These are phyloP conservation scores for Aquilaria yunnanensis DNA, from an alignment of 345 rosid genomes.

Conservation along the genomic window DNA sequence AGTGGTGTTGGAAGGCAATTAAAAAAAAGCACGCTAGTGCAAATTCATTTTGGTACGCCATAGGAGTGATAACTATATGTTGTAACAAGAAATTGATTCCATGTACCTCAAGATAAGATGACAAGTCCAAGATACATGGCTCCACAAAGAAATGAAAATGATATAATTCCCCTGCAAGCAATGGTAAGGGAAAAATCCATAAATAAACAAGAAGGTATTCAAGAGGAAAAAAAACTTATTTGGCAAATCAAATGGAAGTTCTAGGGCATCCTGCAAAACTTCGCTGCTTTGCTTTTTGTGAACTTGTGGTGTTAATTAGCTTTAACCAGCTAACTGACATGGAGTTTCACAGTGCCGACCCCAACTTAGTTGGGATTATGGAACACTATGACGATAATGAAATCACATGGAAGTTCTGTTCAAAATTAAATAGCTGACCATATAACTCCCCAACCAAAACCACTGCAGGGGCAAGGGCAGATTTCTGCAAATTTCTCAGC, in stretches of 20 bases:
- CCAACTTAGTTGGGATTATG: not conserved
- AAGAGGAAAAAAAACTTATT: not conserved
- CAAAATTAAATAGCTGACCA: slow-evolving; percentile 45
- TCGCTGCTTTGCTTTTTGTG: no score
- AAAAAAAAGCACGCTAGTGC: no score
- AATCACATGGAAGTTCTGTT: not conserved
- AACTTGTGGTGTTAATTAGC: no score
- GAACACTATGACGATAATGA: not conserved
- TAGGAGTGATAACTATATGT: no score
- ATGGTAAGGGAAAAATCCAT: not conserved
- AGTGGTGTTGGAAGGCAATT: no score
- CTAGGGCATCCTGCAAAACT: no score
- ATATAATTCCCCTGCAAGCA: slow-evolving; percentile 91
- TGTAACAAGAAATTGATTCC: slow-evolving; percentile 1
- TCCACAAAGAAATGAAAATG: slow-evolving; percentile 64
- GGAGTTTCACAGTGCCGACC: no score
- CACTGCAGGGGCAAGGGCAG: slow-evolving; percentile 91
- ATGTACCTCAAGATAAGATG: slow-evolving; percentile 69
- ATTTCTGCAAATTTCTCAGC: slow-evolving; percentile 99
- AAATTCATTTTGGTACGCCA: no score
- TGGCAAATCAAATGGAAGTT: slow-evolving; percentile 1
- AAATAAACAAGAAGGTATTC: not conserved
- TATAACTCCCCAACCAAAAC: slow-evolving; percentile 93
- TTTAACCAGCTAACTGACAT: no score
- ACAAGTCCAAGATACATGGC: slow-evolving; percentile 86